A percentile compares a stretch with the other conserved stretches of the same genome.
Evolutionary conservation across 1,284 basidiomycete species (phyloP).

Genomic region (Erythrobasidium hasegawianum): DNA sequence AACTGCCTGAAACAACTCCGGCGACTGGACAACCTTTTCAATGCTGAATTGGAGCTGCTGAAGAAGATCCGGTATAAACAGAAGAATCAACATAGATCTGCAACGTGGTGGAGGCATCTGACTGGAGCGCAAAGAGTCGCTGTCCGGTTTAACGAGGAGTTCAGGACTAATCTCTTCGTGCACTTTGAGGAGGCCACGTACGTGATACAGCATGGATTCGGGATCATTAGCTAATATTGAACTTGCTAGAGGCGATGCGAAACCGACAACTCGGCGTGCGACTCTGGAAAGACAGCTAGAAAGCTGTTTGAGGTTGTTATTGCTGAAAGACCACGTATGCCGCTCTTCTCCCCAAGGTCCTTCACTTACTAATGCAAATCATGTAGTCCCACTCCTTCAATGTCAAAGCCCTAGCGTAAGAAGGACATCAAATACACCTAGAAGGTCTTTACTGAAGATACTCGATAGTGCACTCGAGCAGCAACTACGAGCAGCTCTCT

Average conservation of each 20-base stretch:
- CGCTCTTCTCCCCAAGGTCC: neutral
- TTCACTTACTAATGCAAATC: neutral
- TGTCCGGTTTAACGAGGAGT: conserved; percentile 5
- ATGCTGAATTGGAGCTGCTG: conserved; percentile 8
- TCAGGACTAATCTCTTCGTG: conserved; percentile 7
- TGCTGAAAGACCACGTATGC: neutral
- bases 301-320: neutral
- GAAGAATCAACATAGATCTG: conserved; percentile 31
- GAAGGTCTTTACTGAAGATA: too few species aligned
- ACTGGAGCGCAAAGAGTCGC: conserved; percentile 22
- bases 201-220: too few species aligned
- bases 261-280: neutral
- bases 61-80: conserved; percentile 33
- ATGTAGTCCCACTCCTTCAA: neutral
- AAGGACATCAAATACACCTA: neutral
- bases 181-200: neutral
- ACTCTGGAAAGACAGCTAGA: neutral
- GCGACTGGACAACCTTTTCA: conserved; percentile 19
- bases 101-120: conserved; percentile 35
- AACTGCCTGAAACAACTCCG: conserved; percentile 25
- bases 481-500: conserved; percentile 26
- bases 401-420: conserved; percentile 18
- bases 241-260: neutral
- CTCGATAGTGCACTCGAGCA: conserved; percentile 19
- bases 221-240: too few species aligned